Conservation (phyloP, 2,329 filamentous ascomycete species). For the Lasiodiplodia sp. region DNA sequence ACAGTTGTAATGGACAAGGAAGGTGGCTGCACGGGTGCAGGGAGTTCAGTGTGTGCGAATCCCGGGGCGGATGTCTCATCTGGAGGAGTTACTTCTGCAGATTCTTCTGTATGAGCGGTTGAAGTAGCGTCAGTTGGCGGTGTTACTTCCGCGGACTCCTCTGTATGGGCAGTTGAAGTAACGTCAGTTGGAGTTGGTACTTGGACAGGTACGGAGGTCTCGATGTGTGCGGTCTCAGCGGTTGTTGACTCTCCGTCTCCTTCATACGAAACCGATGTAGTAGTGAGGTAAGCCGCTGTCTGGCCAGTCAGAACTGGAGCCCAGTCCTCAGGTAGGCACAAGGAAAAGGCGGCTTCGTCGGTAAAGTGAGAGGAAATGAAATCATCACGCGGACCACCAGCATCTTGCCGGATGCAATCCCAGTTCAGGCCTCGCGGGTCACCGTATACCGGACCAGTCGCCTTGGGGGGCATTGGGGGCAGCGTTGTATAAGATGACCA, state of each 20-base stretch:
- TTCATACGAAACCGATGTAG: conserved; percentile 13
- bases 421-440: conserved; percentile 13
- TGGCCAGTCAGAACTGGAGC: background rate
- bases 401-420: background rate
- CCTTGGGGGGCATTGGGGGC: background rate
- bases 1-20: background rate
- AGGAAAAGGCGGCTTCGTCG: background rate
- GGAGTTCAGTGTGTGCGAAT: conserved; percentile 8
- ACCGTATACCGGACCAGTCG: background rate
- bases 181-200: conserved; percentile 2
- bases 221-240: background rate
- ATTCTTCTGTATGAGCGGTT: conserved; percentile 6
- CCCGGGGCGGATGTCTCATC: background rate
- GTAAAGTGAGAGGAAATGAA: background rate
- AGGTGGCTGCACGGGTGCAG: background rate
- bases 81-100: background rate
- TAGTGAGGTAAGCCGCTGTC: conserved; percentile 7
- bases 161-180: conserved; percentile 11
- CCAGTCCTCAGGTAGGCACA: background rate
- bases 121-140: background rate
- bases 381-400: background rate
- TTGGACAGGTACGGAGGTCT: background rate
- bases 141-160: background rate
- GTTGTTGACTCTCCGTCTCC: background rate
- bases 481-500: background rate